Conservation (phyloP, 164 flowering plant species). For the Amborella trichopoda region DNA sequence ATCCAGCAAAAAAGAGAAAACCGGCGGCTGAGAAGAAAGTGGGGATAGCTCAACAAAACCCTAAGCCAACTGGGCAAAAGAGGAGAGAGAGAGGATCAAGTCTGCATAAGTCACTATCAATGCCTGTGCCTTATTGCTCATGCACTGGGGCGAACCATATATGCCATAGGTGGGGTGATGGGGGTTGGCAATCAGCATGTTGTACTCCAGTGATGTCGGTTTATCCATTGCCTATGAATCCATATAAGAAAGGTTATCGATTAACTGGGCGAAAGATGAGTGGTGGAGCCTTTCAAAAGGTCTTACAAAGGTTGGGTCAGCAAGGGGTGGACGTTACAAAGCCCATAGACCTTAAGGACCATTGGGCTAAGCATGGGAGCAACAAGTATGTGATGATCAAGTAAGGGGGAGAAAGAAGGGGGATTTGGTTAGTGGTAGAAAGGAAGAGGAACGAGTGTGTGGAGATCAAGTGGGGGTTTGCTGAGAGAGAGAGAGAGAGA, state of each 20-base stretch:
- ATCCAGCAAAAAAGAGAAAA: too few relatives aligned
- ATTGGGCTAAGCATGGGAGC: conserved; percentile 56
- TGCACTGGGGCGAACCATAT: conserved; percentile 32
- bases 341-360: conserved; percentile 39
- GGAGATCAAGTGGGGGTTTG: too few relatives aligned
- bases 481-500: too few relatives aligned
- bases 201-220: conserved; percentile 40
- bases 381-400: conserved; percentile 48
- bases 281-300: conserved; percentile 43
- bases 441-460: too few relatives aligned
- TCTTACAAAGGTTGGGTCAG: conserved; percentile 27
- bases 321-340: conserved; percentile 36
- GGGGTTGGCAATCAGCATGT: conserved; percentile 59
- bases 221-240: conserved; percentile 43
- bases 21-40: too few relatives aligned
- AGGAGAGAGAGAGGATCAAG: too few relatives aligned
- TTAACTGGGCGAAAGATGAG: conserved; percentile 55
- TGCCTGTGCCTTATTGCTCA: conserved; percentile 35
- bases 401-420: conserved; percentile 12
- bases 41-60: too few relatives aligned
- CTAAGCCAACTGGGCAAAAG: too few relatives aligned
- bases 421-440: too few relatives aligned
- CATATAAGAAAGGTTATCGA: conserved; percentile 40
- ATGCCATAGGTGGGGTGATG: conserved; percentile 48
- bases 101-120: too few relatives aligned